Evolutionary conservation across 2,329 filamentous ascomycete species (phyloP).

Genomic region (Sclerotinia spermophila): DNA sequence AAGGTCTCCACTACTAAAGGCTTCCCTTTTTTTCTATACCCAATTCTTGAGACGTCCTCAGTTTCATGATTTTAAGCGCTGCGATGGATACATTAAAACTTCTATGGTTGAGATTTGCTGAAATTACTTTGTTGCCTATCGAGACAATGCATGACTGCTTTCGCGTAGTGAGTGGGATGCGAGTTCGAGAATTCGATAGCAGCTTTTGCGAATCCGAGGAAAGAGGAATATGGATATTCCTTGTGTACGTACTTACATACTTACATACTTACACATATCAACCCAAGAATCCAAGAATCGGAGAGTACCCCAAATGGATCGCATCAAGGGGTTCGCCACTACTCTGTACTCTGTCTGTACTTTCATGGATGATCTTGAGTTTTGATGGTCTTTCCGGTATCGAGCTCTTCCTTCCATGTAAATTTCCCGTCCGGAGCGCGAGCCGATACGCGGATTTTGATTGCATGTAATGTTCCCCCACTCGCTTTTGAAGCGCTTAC

Average conservation of each 20-base stretch:
- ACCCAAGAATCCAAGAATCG: neutral
- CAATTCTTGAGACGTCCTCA: too few species aligned
- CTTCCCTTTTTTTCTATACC: too few species aligned
- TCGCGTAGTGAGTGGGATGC: neutral
- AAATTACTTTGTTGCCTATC: neutral
- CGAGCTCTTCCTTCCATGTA: neutral
- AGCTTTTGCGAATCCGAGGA: neutral
- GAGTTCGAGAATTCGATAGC: neutral
- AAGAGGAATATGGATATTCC: neutral
- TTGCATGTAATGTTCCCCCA: neutral
- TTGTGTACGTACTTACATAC: neutral
- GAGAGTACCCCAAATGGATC: neutral
- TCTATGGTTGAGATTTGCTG: neutral
- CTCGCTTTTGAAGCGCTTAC: neutral
- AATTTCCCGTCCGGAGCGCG: neutral
- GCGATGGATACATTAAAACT: neutral
- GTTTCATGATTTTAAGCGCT: neutral
- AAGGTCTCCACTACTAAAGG: neutral
- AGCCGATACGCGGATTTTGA: neutral
- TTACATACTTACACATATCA: neutral
- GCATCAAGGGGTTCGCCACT: neutral
- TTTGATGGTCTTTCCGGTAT: neutral
- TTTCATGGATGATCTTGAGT: neutral
- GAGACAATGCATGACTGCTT: neutral
- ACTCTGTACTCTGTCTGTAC: too few species aligned